Conservation (phyloP, 129 eudicot species). For the carrot (Daucus carota) region DNA sequence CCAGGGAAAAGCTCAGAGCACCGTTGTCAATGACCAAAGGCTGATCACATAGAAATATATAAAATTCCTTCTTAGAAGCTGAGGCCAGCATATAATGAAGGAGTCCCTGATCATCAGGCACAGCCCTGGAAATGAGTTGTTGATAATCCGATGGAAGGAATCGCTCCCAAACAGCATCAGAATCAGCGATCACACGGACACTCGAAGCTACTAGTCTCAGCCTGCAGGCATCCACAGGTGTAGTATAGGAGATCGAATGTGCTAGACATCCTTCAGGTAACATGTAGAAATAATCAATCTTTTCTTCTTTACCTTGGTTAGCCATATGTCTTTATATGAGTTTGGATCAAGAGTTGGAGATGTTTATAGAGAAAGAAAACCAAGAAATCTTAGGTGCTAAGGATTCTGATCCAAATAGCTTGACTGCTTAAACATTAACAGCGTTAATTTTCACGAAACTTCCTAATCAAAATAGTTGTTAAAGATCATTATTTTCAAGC, state of each 20-base stretch:
- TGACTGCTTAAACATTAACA: too few species aligned
- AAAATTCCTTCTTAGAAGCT: slow-evolving; percentile 36
- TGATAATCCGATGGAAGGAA: slow-evolving; percentile 58
- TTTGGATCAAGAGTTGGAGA: too few species aligned
- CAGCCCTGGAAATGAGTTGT: slow-evolving; percentile 28
- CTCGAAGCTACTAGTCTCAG: slow-evolving; percentile 35
- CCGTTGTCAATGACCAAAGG: slow-evolving; percentile 46
- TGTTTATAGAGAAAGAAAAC: too few species aligned
- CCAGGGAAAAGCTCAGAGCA: slow-evolving; percentile 49
- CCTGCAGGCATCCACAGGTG: slow-evolving; percentile 58
- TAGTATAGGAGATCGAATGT: slow-evolving; percentile 36
- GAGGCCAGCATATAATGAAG: neutral
- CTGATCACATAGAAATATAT: slow-evolving; percentile 32
- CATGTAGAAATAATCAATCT: slow-evolving; percentile 22
- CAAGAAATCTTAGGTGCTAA: too few species aligned
- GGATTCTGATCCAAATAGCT: too few species aligned
- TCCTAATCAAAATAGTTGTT: too few species aligned
- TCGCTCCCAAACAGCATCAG: slow-evolving; percentile 72
- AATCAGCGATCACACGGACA: slow-evolving; percentile 56
- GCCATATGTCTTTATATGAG: too few species aligned
- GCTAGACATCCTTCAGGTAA: slow-evolving; percentile 69
- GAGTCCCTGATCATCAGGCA: neutral
- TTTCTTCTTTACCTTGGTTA: too few species aligned
- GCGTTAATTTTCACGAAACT: too few species aligned
- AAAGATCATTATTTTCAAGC: too few species aligned